These are phyloP conservation scores for Spinacia oleracea DNA, from an alignment of 179 eudicot genomes.

Conservation along the genomic window DNA sequence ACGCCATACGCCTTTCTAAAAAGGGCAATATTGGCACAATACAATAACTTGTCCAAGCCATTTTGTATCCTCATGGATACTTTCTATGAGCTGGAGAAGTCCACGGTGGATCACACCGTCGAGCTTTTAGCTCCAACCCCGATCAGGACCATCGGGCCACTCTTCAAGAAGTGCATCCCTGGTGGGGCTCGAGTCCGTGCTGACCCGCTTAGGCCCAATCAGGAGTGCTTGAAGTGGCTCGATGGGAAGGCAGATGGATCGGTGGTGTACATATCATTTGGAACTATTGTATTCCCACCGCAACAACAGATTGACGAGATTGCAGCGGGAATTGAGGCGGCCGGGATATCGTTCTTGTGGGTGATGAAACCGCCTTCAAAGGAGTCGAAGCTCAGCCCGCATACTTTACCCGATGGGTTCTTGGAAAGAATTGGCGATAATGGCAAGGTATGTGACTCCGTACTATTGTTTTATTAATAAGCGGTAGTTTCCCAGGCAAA, in stretches of 20 bases:
- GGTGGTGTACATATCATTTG: constrained; percentile 76
- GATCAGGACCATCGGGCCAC: constrained; percentile 68
- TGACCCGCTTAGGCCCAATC: constrained; percentile 51
- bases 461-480: neutral
- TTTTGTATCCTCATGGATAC: constrained; percentile 70
- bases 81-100: constrained; percentile 67
- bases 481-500: too few relatives aligned
- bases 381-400: constrained; percentile 17
- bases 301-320: constrained; percentile 74
- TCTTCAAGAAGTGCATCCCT: constrained; percentile 37
- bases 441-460: constrained; percentile 39
- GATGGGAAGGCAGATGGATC: constrained; percentile 49
- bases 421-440: constrained; percentile 61
- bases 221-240: constrained; percentile 53
- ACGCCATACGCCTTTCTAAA: constrained; percentile 58
- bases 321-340: constrained; percentile 52
- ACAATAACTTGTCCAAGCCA: constrained; percentile 52
- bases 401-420: constrained; percentile 60
- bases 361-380: constrained; percentile 63
- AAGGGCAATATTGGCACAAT: constrained; percentile 68
- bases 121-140: constrained; percentile 32
- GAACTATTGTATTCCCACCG: constrained; percentile 59
- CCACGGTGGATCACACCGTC: constrained; percentile 45
- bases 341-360: constrained; percentile 74
- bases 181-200: constrained; percentile 40